Base-by-base conservation (phyloP, 148 eudicot genomes). In the Dysphania ambrosioides region DNA sequence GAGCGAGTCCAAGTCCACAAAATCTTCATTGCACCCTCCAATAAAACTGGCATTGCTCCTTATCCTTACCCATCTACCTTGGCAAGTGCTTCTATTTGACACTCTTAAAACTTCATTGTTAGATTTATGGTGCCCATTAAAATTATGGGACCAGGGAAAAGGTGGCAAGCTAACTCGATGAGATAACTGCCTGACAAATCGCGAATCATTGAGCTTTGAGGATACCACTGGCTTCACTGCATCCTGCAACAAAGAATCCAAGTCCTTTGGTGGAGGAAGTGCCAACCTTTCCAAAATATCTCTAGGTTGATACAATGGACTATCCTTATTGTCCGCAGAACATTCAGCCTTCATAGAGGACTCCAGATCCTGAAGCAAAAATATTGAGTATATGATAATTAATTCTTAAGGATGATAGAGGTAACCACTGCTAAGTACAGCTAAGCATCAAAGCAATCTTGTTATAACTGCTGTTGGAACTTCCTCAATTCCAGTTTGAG, bases 61-160 rank as follows among this genome's bases (percentile, higher is more conserved):
- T 58, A 92, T 87, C 84, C 82, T 95, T 38, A 78, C 88, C 97
- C 99, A 95, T 89, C 86, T 90, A 78, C 97, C 92, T 68, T 82
- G 93, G 81, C 97, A 92, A 65, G 82, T 75, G 65, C 81, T 89
- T 80, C 85, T 91, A 82, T 75, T 82, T 8, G 91, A 84, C 47
- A 78, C 30, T 75, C 86, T 95, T 42, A 70, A 78, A 35, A 91
- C 79, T 84, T 95, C 97, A 38, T 87, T 40, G 72, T 77, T 84
- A 74, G 90, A 82, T 82, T 91, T 93, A 68, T 75, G 75, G 77
- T 89, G 88, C 72, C 87, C 88, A 41, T 84, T 82, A 72, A 79
- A 86, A 75, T 78, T 75, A 74, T 86, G 88, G 35, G 98, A 91
- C 98, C 96, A 93, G n/a, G 96, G 79, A 82, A 91, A 91, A 69